These are phyloP conservation scores for Candida buenavistaensis DNA, from an alignment of 1,139 yeast species.

Conservation along the genomic window DNA sequence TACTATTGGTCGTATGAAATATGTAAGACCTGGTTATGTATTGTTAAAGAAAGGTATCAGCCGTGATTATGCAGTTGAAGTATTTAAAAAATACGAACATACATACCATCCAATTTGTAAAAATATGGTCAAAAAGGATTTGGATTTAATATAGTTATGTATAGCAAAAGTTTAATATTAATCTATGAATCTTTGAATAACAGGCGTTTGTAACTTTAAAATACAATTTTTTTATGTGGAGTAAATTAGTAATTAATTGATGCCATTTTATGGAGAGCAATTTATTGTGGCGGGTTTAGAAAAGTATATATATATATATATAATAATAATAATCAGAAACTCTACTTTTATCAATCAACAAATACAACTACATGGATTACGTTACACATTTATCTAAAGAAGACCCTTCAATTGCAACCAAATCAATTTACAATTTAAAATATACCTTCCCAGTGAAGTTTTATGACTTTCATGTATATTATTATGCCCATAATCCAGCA, in stretches of 20 bases:
- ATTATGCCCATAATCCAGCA: conserved; percentile 21
- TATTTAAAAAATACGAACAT: conserved; percentile 24
- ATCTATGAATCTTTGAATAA: too few species aligned
- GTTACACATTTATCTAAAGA: conserved; percentile 22
- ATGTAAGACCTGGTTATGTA: conserved; percentile 42
- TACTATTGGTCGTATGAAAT: conserved; percentile 45
- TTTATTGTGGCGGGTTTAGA: too few species aligned
- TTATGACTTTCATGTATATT: conserved; percentile 38
- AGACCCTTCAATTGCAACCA: conserved; percentile 23
- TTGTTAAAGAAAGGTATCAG: conserved; percentile 28
- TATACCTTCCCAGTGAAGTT: conserved; percentile 29
- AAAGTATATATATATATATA: neutral
- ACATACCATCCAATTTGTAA: conserved; percentile 43
- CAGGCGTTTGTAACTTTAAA: too few species aligned
- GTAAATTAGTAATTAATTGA: too few species aligned
- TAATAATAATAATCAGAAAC: neutral
- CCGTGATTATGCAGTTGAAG: conserved; percentile 29
- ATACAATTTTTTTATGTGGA: too few species aligned
- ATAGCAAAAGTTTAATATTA: neutral
- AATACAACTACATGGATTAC: conserved; percentile 36
- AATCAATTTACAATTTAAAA: conserved; percentile 22
- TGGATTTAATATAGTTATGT: conserved; percentile 15
- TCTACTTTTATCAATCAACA: neutral
- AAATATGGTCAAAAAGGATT: conserved; percentile 37
- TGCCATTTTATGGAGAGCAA: too few species aligned